A percentile compares a stretch with the other conserved stretches of the same genome.
These are phyloP conservation scores for Colletotrichum magnum DNA, from an alignment of 2,329 filamentous ascomycete genomes.

Conservation along the genomic window DNA sequence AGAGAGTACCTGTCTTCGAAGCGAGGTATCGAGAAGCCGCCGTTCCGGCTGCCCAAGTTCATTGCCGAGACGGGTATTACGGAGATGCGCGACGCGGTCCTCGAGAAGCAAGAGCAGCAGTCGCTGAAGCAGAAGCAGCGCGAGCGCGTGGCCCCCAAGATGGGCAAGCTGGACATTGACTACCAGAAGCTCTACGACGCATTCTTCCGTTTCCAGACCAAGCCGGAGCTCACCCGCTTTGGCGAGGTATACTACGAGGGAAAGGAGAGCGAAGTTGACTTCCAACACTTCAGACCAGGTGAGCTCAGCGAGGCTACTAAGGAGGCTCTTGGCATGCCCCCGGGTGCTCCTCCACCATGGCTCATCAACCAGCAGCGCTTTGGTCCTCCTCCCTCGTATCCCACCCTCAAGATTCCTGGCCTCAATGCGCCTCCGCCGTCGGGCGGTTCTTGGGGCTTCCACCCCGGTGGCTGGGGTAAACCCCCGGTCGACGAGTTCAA, in stretches of 20 bases:
- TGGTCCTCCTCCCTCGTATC: slow-evolving; percentile 94
- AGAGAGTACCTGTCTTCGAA: slow-evolving; percentile 98
- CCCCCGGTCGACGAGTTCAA: slow-evolving; percentile 96
- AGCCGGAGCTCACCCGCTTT: slow-evolving; percentile 92
- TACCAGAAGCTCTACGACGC: slow-evolving; percentile 99
- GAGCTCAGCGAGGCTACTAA: slow-evolving; percentile 91
- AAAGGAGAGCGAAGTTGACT: slow-evolving; percentile 97
- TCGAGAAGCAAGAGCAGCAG: slow-evolving; percentile 96
- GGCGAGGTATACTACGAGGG: slow-evolving; percentile 99
- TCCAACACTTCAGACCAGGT: slow-evolving; percentile 89
- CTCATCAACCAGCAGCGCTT: slow-evolving; percentile 96
- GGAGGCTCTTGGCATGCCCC: slow-evolving; percentile 93
- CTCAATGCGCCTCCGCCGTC: slow-evolving; percentile 93
- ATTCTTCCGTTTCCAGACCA: slow-evolving; percentile 98
- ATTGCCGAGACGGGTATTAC: slow-evolving; percentile 98
- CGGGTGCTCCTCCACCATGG: slow-evolving; percentile 95
- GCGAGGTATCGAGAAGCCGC: slow-evolving; percentile 94
- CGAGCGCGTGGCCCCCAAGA: slow-evolving; percentile 93
- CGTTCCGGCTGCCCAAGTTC: slow-evolving; percentile 93
- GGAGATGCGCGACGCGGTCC: slow-evolving; percentile 96
- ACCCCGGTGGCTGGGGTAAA: slow-evolving; percentile 95
- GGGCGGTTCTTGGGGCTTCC: slow-evolving; percentile 94
- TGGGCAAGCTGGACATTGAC: slow-evolving; percentile 97
- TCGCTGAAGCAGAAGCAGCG: slow-evolving; percentile 95
- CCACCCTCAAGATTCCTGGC: slow-evolving; percentile 93